These are phyloP conservation scores for Trametes cubensis DNA, from an alignment of 768 basidiomycete genomes.

Conservation along the genomic window DNA sequence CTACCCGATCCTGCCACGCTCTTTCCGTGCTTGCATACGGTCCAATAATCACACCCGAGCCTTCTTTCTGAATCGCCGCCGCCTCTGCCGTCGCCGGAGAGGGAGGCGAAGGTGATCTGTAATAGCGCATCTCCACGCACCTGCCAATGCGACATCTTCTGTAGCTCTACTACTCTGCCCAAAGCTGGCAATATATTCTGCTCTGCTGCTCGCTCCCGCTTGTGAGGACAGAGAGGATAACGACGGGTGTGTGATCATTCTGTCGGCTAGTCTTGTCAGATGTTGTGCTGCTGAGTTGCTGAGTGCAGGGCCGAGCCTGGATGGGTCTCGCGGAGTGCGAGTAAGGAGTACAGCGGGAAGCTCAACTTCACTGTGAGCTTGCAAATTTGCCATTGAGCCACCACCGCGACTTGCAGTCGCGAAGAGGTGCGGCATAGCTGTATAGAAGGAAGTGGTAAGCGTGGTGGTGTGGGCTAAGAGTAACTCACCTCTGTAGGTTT, in stretches of 20 bases:
- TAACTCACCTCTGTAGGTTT: too few relatives aligned
- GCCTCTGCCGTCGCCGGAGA: too few relatives aligned
- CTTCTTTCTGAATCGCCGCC: too few relatives aligned
- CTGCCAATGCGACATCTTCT: constrained; percentile 11
- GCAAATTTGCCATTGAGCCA: too few relatives aligned
- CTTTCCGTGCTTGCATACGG: constrained; percentile 8
- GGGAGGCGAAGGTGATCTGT: neutral
- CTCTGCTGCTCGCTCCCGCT: neutral
- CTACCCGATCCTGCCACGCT: neutral
- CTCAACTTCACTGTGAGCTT: too few relatives aligned
- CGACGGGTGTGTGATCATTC: constrained; percentile 3
- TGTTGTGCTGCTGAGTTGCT: neutral
- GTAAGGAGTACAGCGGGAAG: too few relatives aligned
- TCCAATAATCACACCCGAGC: constrained; percentile 11
- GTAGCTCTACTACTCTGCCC: constrained; percentile 20
- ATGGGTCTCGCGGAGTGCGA: neutral
- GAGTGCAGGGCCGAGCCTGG: neutral
- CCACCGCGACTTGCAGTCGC: too few relatives aligned
- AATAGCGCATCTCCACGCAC: constrained; percentile 6
- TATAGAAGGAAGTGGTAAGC: too few relatives aligned
- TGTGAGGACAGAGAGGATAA: neutral
- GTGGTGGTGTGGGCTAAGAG: too few relatives aligned
- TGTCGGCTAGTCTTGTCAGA: neutral
- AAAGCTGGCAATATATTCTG: constrained; percentile 16
- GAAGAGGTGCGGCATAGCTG: too few relatives aligned